Percentiles rank a stretch among this genome's conserved stretches.
phyloP scores from a whole-genome alignment of 2,329 filamentous ascomycete genomes.

The Chrysosporium queenslandicum region DNA sequence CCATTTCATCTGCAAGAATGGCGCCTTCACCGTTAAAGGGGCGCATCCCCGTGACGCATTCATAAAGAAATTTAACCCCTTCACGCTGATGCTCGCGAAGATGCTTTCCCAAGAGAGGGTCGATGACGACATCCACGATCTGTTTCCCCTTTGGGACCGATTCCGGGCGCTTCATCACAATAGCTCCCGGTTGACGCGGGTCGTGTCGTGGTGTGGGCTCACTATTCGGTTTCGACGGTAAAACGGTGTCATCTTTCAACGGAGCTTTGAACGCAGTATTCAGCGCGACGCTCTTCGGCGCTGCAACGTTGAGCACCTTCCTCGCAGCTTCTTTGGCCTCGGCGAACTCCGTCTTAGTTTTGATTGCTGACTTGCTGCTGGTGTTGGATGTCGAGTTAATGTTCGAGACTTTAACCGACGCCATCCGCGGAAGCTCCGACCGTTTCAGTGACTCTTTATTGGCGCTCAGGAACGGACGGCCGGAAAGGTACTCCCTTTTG shows the following conservation, averaged over 20 bases:
- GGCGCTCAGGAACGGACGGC: slow-evolving; percentile 21
- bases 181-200: slow-evolving; percentile 47
- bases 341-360: slow-evolving; percentile 9
- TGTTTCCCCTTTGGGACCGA: slow-evolving; percentile 51
- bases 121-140: slow-evolving; percentile 62
- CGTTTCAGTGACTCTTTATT: slow-evolving; percentile 9
- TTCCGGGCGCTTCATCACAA: slow-evolving; percentile 57
- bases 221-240: slow-evolving; percentile 37
- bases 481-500: slow-evolving; percentile 48
- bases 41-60: slow-evolving; percentile 65
- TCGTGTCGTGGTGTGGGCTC: slow-evolving; percentile 56
- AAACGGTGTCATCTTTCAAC: slow-evolving; percentile 44
- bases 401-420: neutral
- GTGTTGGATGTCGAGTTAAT: neutral
- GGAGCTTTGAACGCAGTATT: slow-evolving; percentile 53
- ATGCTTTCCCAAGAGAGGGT: slow-evolving; percentile 53
- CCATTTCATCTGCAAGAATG: slow-evolving; percentile 67
- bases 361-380: slow-evolving; percentile 19
- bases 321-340: slow-evolving; percentile 26
- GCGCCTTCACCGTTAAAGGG: slow-evolving; percentile 57
- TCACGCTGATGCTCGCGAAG: slow-evolving; percentile 59
- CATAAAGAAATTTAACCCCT: slow-evolving; percentile 61
- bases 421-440: neutral
- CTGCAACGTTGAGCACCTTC: slow-evolving; percentile 32
- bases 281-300: slow-evolving; percentile 31